Evolutionary conservation across 495 filamentous ascomycete genomes (phyloP).

Genomic region (Aspergillus carlsbadensis): DNA sequence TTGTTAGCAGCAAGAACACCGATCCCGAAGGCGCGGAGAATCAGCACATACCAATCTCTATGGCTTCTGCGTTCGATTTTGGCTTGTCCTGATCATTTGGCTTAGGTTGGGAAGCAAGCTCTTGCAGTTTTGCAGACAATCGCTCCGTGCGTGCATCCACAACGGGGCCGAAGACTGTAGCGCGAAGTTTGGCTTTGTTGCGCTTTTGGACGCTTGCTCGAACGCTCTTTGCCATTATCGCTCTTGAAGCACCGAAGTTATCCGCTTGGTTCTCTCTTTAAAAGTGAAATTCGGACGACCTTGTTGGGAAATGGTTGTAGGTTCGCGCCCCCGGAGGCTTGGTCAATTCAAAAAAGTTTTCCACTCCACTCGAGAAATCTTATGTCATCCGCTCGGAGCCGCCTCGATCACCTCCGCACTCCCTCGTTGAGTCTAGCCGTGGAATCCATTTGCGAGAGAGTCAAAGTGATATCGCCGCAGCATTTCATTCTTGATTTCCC

Average conservation of each 20-base stretch:
- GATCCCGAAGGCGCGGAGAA: too few species aligned
- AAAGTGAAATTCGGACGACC: too few species aligned
- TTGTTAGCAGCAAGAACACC: too few species aligned
- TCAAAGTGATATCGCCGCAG: not conserved
- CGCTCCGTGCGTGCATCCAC: constrained; percentile 73
- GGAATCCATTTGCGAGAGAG: not conserved
- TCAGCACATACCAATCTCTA: constrained; percentile 35
- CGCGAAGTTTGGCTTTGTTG: constrained; percentile 74
- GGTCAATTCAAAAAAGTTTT: constrained; percentile 5
- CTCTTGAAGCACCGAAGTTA: too few species aligned
- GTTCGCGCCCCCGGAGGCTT: too few species aligned
- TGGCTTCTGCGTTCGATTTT: constrained; percentile 18
- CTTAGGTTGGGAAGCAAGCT: constrained; percentile 67
- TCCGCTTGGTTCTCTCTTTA: too few species aligned
- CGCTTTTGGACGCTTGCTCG: constrained; percentile 72
- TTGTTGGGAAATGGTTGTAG: too few species aligned
- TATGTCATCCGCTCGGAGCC: constrained; percentile 42
- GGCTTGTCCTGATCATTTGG: constrained; percentile 25
- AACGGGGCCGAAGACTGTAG: constrained; percentile 74
- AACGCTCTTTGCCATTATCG: constrained; percentile 86
- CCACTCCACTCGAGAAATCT: constrained; percentile 14
- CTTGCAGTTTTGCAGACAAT: constrained; percentile 75
- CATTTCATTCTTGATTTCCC: not conserved
- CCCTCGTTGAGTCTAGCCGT: not conserved
- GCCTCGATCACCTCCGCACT: constrained; percentile 28